Evolutionary conservation across 192 early-diverging fungal genomes (phyloP), one percentile per base, ranked within the genome.

Genomic region (Jimgerdemannia lactiflua): DNA sequence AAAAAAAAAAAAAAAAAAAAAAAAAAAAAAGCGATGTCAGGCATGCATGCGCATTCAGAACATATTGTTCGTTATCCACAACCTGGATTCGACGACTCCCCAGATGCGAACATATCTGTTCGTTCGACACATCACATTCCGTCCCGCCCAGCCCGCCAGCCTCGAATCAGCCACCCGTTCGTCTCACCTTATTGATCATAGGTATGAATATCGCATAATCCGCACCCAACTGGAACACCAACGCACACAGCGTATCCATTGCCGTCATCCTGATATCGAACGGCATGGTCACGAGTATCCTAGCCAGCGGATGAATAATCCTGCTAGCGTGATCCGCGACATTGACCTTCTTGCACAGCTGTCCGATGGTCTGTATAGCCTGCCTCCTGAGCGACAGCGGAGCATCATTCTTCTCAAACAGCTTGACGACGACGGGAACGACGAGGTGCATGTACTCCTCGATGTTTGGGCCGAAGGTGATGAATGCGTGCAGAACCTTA

Each of bases 361-460:
- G 82, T 4, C 91, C 91, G 29, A 95, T 89, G 9, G 92, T 91
- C 71, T 83, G 79, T 29, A 97, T 92, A 3, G 94, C 88, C 42
- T 86, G 78, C 67, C 87, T 86, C 18, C 92, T 82, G 19, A 97
- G 73, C 40, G 77, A 75, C 17, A 85, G 70, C 0, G 93, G 91
- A 3, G 87, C 86, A 64, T 90, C 91, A 3, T 86, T 78, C 54
- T 86, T 87, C 70, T 98, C 95, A 77, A 98, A 91, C 9, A 94
- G 84, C 70, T 87, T 83, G 39, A 97, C 91, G 10, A 98, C 84
- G 3, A 90, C 89, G 7, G 95, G 96, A 71, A 97, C 91, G 18
- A 98, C 90, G 19, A 98, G 84, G 79, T 95, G 92, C 82, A 98
- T 86, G 74, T 97, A 98, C 72, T 94, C 95, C 74, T 98, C 96